Evolutionary conservation across 1,139 yeast species (phyloP), one percentile per base, ranked within the genome.

Genomic region (Hansenula sp.): DNA sequence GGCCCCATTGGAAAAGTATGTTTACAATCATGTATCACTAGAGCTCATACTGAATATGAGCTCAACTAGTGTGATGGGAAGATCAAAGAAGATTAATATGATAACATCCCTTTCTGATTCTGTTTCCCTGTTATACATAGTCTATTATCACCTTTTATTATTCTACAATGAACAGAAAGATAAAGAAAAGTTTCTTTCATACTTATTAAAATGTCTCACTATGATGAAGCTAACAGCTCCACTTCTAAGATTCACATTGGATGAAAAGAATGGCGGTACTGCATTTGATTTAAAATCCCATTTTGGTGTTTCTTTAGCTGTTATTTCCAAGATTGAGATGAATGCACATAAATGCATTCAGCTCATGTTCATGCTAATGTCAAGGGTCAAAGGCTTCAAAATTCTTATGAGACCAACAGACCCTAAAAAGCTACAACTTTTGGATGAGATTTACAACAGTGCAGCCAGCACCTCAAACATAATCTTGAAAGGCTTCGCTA

Each of bases 101-200:
- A 10, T 50, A 6, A 21, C 37, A 1, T 33, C 40, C 7, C 33
- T 48, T 15, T 33, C 51, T 30, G 56, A 54, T 37, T 19, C 47
- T 11, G 19, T 37, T 6, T 47, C 54, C 1, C 43, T 57, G 17
- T 25, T 51, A 5, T 45, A 42, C 34, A 49, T 54, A 48, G 42
- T 54, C 7, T 50, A 55, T 41, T 51, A 53, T 38, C 57, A 57
- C 35, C 38, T 57, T 18, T 55, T 47, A 36, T 30, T 57, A 5
- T 49, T 43, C 19, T 50, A 48, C 31, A 53, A 49, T 40, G 47
- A 41, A 37, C 41, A 27, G 41, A 52, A 28, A 36, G 12, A 1
- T 44, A 36, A 3, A 29, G 45, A 35, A 50, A 59, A 3, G 10
- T 55, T 10, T 15, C 38, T 24, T n/a, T n/a, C n/a, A n/a, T 52